Conservation (phyloP, 441 rosid genomes). For the Euphorbia neoarborescens region DNA sequence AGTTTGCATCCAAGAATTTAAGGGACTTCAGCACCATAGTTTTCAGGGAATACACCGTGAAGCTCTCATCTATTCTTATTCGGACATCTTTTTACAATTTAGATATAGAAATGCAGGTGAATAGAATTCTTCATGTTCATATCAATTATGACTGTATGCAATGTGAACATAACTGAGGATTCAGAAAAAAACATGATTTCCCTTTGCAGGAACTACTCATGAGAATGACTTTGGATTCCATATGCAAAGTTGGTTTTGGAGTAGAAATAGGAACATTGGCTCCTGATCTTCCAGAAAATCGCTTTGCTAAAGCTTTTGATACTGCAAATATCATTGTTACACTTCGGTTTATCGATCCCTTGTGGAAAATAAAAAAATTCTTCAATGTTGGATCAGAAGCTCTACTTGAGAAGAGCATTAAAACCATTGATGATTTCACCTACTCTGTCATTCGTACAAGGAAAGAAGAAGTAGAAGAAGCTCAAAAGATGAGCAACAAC, state of each 20-base stretch:
- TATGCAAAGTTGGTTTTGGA: slow-evolving; percentile 93
- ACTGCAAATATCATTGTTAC: slow-evolving; percentile 75
- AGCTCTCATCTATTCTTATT: slow-evolving; percentile 25
- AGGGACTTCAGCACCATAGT: slow-evolving; percentile 86
- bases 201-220: slow-evolving; percentile 56
- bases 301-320: slow-evolving; percentile 79
- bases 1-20: slow-evolving; percentile 92
- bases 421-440: slow-evolving; percentile 71
- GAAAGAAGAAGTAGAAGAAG: slow-evolving; percentile 57
- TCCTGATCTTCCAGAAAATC: slow-evolving; percentile 58
- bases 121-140: background rate
- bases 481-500: slow-evolving; percentile 24
- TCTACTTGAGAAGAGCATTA: slow-evolving; percentile 67
- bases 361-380: slow-evolving; percentile 70
- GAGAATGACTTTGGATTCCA: slow-evolving; percentile 94
- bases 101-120: slow-evolving; percentile 83
- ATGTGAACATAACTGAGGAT: background rate
- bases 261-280: slow-evolving; percentile 83
- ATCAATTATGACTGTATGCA: background rate
- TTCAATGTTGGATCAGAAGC: slow-evolving; percentile 82
- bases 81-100: slow-evolving; percentile 35
- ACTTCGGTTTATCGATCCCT: slow-evolving; percentile 77
- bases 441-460: slow-evolving; percentile 71
- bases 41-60: slow-evolving; percentile 71
- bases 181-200: background rate